Evolutionary conservation across 1,284 basidiomycete genomes (phyloP).

Genomic region (Fomes fomentarius): DNA sequence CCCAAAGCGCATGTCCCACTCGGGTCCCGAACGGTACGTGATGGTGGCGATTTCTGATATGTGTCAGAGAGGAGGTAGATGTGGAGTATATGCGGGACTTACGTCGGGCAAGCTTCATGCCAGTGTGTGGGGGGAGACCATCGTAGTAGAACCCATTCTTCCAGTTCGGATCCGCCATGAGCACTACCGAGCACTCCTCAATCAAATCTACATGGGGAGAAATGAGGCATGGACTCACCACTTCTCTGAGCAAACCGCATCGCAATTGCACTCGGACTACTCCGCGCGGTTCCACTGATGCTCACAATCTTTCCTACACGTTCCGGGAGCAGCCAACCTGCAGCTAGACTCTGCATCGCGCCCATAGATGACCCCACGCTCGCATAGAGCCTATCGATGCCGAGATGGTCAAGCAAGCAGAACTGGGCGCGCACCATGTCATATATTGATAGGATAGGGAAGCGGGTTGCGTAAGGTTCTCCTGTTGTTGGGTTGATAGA

Average conservation of each 20-base stretch:
- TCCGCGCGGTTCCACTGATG: slow-evolving; percentile 93
- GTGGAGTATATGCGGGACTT: slow-evolving; percentile 36
- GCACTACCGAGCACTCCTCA: slow-evolving; percentile 54
- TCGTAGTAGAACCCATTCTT: slow-evolving; percentile 99
- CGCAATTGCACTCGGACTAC: slow-evolving; percentile 90
- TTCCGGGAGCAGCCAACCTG: slow-evolving; percentile 90
- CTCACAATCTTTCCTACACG: slow-evolving; percentile 89
- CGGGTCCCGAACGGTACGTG: slow-evolving; percentile 97
- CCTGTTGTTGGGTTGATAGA: slow-evolving; percentile 73
- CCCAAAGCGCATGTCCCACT: slow-evolving; percentile 98
- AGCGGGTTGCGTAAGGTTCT: slow-evolving; percentile 84
- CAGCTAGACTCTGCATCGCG: slow-evolving; percentile 97
- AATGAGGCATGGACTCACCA: slow-evolving; percentile 53
- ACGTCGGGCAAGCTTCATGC: slow-evolving; percentile 99
- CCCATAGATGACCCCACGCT: slow-evolving; percentile 96
- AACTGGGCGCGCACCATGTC: slow-evolving; percentile 98
- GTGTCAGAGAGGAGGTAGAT: slow-evolving; percentile 1
- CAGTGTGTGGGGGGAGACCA: slow-evolving; percentile 91
- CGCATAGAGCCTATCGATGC: slow-evolving; percentile 87
- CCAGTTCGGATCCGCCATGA: slow-evolving; percentile 99
- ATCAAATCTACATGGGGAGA: slow-evolving; percentile 6
- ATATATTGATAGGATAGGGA: slow-evolving; percentile 92
- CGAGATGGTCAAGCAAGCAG: slow-evolving; percentile 82
- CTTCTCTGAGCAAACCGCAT: slow-evolving; percentile 96
- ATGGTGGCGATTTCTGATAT: slow-evolving; percentile 96